A percentile compares a stretch with the other conserved stretches of the same genome.
These are phyloP conservation scores for Priceomyces fermenticarens DNA, from an alignment of 805 yeast species.

Conservation along the genomic window DNA sequence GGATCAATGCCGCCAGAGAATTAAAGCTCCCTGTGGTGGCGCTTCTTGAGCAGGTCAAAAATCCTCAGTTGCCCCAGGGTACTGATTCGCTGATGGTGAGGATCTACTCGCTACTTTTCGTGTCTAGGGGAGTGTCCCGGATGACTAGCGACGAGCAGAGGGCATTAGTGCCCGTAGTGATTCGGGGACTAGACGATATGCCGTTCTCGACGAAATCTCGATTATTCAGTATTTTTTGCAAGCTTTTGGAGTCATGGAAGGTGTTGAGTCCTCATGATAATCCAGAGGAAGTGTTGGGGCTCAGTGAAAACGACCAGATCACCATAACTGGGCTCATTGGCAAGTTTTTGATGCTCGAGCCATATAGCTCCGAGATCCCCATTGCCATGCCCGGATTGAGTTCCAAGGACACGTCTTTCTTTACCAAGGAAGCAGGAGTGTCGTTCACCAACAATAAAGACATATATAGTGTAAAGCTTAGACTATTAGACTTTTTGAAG, in stretches of 20 bases:
- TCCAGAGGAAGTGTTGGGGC: conserved; percentile 32
- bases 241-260: conserved; percentile 47
- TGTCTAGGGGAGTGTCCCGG: conserved; percentile 66
- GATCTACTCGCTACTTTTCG: conserved; percentile 60
- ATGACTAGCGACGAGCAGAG: conserved; percentile 34
- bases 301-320: conserved; percentile 38
- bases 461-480: conserved; percentile 29
- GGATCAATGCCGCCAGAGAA: conserved; percentile 54
- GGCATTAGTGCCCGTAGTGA: conserved; percentile 44
- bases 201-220: conserved; percentile 41
- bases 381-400: conserved; percentile 62
- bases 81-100: conserved; percentile 51
- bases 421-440: conserved; percentile 69
- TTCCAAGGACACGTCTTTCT: conserved; percentile 52
- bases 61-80: conserved; percentile 45
- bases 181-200: conserved; percentile 43
- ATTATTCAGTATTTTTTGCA: conserved; percentile 58
- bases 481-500: conserved; percentile 36
- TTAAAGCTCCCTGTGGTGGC: conserved; percentile 64
- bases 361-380: conserved; percentile 28
- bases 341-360: conserved; percentile 55
- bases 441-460: conserved; percentile 47
- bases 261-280: conserved; percentile 49
- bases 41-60: conserved; percentile 60
- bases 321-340: conserved; percentile 49